phyloP scores from a whole-genome alignment of 2,329 filamentous ascomycete species.

The Massarina eburnea region DNA sequence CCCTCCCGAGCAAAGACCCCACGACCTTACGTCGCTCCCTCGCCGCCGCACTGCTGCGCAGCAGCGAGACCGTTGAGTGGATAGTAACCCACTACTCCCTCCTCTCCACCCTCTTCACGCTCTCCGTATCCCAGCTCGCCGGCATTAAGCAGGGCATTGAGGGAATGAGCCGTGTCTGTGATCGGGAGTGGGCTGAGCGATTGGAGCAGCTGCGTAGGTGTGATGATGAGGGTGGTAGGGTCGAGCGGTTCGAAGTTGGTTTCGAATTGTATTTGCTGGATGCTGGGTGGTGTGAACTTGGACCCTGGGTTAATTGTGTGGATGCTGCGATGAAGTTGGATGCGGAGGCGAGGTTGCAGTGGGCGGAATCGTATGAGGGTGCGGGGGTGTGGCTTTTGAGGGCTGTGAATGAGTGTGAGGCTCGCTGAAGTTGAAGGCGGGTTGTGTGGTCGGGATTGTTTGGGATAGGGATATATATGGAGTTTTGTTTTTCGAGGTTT shows the following conservation, averaged over 20 bases:
- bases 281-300: slow-evolving; percentile 11
- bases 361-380: slow-evolving; percentile 13
- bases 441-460: too few relatives aligned
- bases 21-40: slow-evolving; percentile 11
- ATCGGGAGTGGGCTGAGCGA: slow-evolving; percentile 12
- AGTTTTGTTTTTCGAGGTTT: too few relatives aligned
- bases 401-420: slow-evolving; percentile 6
- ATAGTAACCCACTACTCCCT: slow-evolving; percentile 14
- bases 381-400: slow-evolving; percentile 16
- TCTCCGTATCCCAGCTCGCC: not conserved
- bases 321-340: slow-evolving; percentile 12
- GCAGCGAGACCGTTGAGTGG: not conserved
- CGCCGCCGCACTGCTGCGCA: slow-evolving; percentile 8
- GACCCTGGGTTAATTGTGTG: slow-evolving; percentile 15
- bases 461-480: too few relatives aligned
- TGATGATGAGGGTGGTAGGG: not conserved
- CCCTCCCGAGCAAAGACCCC: slow-evolving; percentile 4
- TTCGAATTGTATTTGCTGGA: slow-evolving; percentile 23
- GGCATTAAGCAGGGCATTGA: slow-evolving; percentile 17
- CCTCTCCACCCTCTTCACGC: slow-evolving; percentile 11
- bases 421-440: not conserved
- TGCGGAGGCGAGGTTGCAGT: slow-evolving; percentile 11
- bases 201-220: not conserved
- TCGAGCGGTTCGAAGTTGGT: slow-evolving; percentile 15
- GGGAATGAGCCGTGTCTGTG: slow-evolving; percentile 14